Conservation (phyloP, 2,329 filamentous ascomycete genomes). For the Fusarium pseudograminearum region DNA sequence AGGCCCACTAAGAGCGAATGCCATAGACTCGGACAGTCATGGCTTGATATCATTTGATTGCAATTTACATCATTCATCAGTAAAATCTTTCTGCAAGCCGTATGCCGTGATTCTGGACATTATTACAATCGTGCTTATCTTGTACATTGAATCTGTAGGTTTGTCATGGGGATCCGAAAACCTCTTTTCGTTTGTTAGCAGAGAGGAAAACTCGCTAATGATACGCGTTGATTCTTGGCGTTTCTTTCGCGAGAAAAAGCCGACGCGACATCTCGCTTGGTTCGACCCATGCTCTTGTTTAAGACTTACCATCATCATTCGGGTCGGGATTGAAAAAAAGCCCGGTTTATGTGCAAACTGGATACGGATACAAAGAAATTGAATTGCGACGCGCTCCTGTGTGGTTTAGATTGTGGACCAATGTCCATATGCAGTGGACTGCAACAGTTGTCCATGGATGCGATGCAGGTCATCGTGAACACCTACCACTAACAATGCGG, state of each 20-base stretch:
- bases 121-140: too few relatives aligned
- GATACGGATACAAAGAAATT: background rate
- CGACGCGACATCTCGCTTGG: conserved; percentile 8
- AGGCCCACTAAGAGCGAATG: conserved; percentile 35
- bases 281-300: background rate
- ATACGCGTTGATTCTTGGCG: conserved; percentile 22
- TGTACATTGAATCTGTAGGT: background rate
- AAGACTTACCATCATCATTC: background rate
- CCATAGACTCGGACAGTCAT: conserved; percentile 42
- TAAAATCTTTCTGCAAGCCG: background rate
- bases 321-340: background rate
- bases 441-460: background rate
- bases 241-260: conserved; percentile 18
- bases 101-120: background rate
- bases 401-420: background rate
- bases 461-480: conserved; percentile 6
- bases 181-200: background rate
- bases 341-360: background rate
- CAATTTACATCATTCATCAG: conserved; percentile 23
- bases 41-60: conserved; percentile 41
- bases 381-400: background rate
- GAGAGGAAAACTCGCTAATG: background rate
- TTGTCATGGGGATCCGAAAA: background rate
- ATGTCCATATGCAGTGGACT: background rate
- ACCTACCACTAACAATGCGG: background rate